Base-by-base conservation (phyloP, 345 rosid genomes). In the Camelina laxa region DNA sequence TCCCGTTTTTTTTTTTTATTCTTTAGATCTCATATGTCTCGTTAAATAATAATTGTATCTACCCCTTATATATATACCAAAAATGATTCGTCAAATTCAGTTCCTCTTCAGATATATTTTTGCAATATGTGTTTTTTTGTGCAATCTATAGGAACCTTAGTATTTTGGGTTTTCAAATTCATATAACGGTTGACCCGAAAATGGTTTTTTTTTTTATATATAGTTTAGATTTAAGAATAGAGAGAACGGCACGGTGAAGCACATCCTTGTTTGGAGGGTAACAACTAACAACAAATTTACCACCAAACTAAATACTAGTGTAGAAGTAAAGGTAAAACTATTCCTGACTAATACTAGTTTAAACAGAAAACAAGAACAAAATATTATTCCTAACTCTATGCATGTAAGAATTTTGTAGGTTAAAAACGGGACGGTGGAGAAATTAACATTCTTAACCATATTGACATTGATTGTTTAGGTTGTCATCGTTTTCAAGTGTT, bases 401-500 rank as follows among this genome's bases (percentile, higher is more conserved):
- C 44, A 39, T 11, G 21, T 44, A 42, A 2, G 9, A 42, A 30
- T 16, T 30, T 36, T 49, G 42, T 62, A 39, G 44, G 63, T 38
- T 17, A 16, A 50, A 50, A 51, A 38, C 33, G 20, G 12, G 20
- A 33, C 8, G 59, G 19, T 66, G 59, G 44, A 7, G 15, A 31
- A 62, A 41, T 20, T 41, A 73, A 12, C 44, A 10, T 14, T 21
- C 7, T 41, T 21, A 44, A 44, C 45, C 45, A 33, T 13, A 33
- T 13, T 3, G 21, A 48, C 14, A 31, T 12, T 58, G 20, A 64
- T 55, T 21, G 65, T 45, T 44, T 30, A 21, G 51, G 50, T 65
- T 9, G 30, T 39, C 42, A 38, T 39, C 20, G 7, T 70, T 48
- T 35, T 50, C 0, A 60, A 47, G 47, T 73, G 49, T 15, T 65